Conservation (phyloP, 2,329 filamentous ascomycete species). For the Venturia pyrina region DNA sequence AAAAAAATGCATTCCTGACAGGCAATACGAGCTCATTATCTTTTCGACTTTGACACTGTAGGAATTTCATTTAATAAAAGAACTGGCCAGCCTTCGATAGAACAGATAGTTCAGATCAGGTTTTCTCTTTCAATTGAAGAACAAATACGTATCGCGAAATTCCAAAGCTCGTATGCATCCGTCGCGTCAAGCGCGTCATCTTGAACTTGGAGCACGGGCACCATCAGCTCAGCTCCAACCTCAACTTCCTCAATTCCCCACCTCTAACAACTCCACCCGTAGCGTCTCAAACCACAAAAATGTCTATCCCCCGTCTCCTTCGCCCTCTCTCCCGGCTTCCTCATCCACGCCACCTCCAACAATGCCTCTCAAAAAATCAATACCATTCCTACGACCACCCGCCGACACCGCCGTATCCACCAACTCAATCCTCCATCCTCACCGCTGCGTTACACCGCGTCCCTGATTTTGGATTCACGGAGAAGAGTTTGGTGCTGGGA, state of each 20-base stretch:
- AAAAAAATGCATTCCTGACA: too few relatives aligned
- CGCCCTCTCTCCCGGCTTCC: not conserved
- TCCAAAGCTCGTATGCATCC: not conserved
- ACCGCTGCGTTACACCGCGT: conserved; percentile 70
- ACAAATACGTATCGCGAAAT: not conserved
- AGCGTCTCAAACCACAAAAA: not conserved
- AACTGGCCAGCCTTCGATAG: too few relatives aligned
- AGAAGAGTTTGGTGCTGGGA: conserved; percentile 61
- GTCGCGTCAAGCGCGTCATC: not conserved
- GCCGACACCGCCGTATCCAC: conserved; percentile 51
- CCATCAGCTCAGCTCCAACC: not conserved
- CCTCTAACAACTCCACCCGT: not conserved
- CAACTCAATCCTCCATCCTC: conserved; percentile 63
- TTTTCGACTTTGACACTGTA: not conserved
- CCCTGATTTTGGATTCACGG: conserved; percentile 72
- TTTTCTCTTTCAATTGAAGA: not conserved
- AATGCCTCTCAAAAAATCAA: not conserved
- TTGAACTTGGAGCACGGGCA: not conserved
- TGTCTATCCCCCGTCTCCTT: conserved; percentile 3
- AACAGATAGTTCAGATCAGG: too few relatives aligned
- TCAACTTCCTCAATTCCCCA: not conserved
- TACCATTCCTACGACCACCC: conserved; percentile 72
- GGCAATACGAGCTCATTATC: not conserved
- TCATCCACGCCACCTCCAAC: not conserved
- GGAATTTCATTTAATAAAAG: too few relatives aligned